Evolutionary conservation across 768 basidiomycete species (phyloP).

Genomic region (Dacryopinax primogenitus): DNA sequence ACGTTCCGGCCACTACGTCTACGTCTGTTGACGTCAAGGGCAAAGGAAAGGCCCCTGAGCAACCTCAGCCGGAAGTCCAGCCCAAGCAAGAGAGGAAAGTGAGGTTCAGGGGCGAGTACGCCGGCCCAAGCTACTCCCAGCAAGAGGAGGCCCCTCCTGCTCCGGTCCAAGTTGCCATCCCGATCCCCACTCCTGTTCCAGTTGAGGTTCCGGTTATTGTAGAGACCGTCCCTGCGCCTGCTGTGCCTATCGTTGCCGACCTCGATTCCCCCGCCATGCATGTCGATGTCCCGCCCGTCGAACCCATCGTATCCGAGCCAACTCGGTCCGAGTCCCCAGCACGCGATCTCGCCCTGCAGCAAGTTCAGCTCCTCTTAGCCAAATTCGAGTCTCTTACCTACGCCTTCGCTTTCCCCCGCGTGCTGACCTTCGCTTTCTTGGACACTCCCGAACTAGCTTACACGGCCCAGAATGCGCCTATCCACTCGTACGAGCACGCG

Average conservation of each 20-base stretch:
- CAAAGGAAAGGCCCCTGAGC: constrained; percentile 4
- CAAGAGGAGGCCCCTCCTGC: neutral
- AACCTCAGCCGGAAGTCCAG: too few species aligned
- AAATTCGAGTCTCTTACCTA: constrained; percentile 36
- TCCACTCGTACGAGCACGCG: constrained; percentile 51
- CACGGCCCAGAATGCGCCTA: constrained; percentile 44
- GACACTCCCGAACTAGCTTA: constrained; percentile 42
- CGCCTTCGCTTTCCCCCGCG: constrained; percentile 26
- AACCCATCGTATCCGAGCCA: neutral
- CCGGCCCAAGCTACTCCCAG: neutral
- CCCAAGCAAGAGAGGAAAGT: neutral
- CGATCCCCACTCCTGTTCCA: too few species aligned
- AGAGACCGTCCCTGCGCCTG: too few species aligned
- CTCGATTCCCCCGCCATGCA: neutral
- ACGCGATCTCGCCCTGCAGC: neutral
- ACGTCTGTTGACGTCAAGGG: neutral
- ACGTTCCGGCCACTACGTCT: neutral
- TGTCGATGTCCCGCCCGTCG: too few species aligned
- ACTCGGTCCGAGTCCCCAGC: neutral
- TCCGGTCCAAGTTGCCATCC: too few species aligned
- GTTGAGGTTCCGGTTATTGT: too few species aligned
- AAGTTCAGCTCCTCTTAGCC: constrained; percentile 22
- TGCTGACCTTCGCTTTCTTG: constrained; percentile 27
- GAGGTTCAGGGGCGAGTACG: neutral
- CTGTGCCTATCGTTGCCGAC: neutral